A percentile compares a stretch with the other conserved stretches of the same genome.
Conservation (phyloP, 2,329 filamentous ascomycete species). For the Cladosporium sp. region DNA sequence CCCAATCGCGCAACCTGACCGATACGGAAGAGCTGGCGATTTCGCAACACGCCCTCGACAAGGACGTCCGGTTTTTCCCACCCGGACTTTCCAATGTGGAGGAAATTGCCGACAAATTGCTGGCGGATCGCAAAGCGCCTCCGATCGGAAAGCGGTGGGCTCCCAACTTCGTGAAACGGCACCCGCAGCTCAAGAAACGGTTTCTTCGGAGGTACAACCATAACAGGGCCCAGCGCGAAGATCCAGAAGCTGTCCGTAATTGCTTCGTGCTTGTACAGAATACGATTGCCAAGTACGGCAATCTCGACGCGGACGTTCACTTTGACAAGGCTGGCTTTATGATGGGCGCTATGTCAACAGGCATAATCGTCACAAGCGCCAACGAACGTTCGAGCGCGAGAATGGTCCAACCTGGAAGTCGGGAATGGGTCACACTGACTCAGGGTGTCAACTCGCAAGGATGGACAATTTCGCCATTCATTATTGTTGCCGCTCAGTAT, state of each 20-base stretch:
- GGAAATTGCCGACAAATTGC: not conserved
- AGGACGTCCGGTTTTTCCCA: not conserved
- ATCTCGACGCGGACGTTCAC: slow-evolving; percentile 15
- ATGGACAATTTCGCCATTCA: slow-evolving; percentile 22
- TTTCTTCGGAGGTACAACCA: not conserved
- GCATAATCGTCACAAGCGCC: slow-evolving; percentile 19
- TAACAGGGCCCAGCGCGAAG: not conserved
- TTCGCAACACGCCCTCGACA: not conserved
- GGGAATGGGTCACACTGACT: slow-evolving; percentile 29
- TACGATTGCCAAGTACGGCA: slow-evolving; percentile 13
- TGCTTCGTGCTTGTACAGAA: slow-evolving; percentile 14
- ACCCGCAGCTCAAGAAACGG: not conserved
- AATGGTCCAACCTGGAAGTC: slow-evolving; percentile 23
- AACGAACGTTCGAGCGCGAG: slow-evolving; percentile 14
- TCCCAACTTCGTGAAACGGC: not conserved
- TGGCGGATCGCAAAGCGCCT: not conserved
- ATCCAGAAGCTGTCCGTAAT: not conserved
- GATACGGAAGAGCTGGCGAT: not conserved
- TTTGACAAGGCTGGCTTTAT: slow-evolving; percentile 23
- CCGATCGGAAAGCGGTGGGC: slow-evolving; percentile 1
- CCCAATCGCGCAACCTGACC: not conserved
- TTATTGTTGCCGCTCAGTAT: slow-evolving; percentile 21
- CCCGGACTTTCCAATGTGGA: not conserved
- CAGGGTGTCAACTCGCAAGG: slow-evolving; percentile 17
- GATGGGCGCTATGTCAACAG: slow-evolving; percentile 19